phyloP scores from a whole-genome alignment of 805 yeast species.

The Candida morakotiae region DNA sequence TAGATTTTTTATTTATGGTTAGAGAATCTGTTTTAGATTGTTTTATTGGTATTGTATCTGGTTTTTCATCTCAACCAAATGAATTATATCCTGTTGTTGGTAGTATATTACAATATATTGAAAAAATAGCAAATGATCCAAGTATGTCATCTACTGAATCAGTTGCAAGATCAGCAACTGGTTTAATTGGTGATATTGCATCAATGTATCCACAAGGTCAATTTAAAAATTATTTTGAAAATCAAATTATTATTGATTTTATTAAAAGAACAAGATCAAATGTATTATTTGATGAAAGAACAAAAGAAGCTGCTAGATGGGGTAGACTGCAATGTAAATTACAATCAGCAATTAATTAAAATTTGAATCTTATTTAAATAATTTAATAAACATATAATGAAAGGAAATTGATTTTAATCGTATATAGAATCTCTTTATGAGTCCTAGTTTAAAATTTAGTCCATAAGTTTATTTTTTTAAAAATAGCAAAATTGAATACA shows the following conservation, averaged over 20 bases:
- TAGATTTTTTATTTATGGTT: conserved; percentile 68
- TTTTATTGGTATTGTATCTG: conserved; percentile 92
- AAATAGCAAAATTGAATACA: too few relatives aligned
- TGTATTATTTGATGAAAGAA: conserved; percentile 54
- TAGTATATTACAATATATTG: conserved; percentile 67
- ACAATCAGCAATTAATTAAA: conserved; percentile 19
- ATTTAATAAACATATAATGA: too few relatives aligned
- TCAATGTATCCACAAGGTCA: conserved; percentile 80
- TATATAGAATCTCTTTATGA: too few relatives aligned
- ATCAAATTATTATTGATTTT: conserved; percentile 76
- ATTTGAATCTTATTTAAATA: too few relatives aligned
- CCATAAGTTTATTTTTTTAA: too few relatives aligned
- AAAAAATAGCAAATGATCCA: conserved; percentile 54
- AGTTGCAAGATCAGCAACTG: conserved; percentile 79
- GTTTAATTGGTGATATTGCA: conserved; percentile 89
- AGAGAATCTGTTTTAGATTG: conserved; percentile 92
- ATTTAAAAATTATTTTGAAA: conserved; percentile 59
- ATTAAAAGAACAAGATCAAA: conserved; percentile 70
- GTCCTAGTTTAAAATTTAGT: conserved; percentile 1
- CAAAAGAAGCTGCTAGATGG: conserved; percentile 95
- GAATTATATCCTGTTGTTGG: conserved; percentile 62
- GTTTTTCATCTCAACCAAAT: conserved; percentile 68
- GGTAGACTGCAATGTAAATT: conserved; percentile 82
- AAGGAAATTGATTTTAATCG: too few relatives aligned
- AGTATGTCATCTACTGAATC: conserved; percentile 61